Evolutionary conservation across 2,329 filamentous ascomycete species (phyloP), one percentile per base, ranked within the genome.

Genomic region (Colletotrichum sublineola): DNA sequence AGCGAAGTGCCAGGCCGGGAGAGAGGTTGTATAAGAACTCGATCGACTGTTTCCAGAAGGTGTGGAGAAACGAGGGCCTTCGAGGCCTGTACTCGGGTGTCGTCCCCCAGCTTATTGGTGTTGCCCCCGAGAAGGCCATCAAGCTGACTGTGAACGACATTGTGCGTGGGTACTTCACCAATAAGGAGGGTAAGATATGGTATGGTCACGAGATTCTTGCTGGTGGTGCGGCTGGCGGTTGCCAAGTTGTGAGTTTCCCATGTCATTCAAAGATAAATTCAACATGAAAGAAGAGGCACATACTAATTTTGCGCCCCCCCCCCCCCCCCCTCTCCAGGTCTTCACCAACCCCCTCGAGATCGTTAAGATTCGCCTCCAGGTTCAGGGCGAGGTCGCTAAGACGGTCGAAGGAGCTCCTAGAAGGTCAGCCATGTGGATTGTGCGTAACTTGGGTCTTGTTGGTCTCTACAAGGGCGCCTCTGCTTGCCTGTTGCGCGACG

Each of bases 61-160:
- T 99, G 52, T 86, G 98, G 74, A 91, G 91, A 74, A 98, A 98
- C 79, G 96, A 99, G 84, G 96, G 96, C 68, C 88, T 97, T 82
- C 88, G 87, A 50, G 96, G 96, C 31, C 84, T 99, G 62, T 99
- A 99, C 86, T 97, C 96, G 62, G 96, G 96, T 80, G 94, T 99
- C 29, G 82, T 98, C 64, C 96, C 96, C 14, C 96, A 99, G 86
- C 89, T 99, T 57, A 94, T 99, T 74, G 96, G 96, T 82, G 96
- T 99, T 57, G 96, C 96, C n/a, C 96, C 96, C 2, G 96, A 99
- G 82, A 99, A 99, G 87, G 96, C 96, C 77, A 99, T 99, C 86
- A 99, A 99, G 86, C 90, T 99, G 75, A 99, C 96, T 0, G 95
- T 99, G 79, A 99, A 99, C 83, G 96, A 99, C 80, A 84, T 99